Conservation (phyloP, 495 filamentous ascomycete species). For the Beverwykella pulmonaria region DNA sequence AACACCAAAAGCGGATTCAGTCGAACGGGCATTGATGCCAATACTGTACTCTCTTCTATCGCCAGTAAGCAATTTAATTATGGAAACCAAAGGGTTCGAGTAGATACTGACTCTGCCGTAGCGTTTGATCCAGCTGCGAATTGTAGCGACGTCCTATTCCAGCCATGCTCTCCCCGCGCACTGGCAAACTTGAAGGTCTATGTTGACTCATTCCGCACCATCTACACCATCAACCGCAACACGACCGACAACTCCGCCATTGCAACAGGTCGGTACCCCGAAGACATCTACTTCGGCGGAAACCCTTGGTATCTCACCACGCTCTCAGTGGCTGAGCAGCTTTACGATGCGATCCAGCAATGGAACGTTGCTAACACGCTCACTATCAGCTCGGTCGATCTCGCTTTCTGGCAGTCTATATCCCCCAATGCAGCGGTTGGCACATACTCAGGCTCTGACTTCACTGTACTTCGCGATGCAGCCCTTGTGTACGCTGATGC, state of each 20-base stretch:
- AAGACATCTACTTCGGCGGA: constrained; percentile 66
- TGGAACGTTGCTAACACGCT: constrained; percentile 58
- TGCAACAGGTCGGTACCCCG: constrained; percentile 68
- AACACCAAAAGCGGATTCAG: constrained; percentile 42
- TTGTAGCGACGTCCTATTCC: constrained; percentile 61
- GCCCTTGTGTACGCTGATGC: constrained; percentile 64
- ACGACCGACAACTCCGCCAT: constrained; percentile 51
- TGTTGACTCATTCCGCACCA: constrained; percentile 64
- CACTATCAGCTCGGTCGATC: constrained; percentile 54
- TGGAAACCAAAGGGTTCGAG: no score
- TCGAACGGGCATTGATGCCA: constrained; percentile 63
- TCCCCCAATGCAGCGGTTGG: constrained; percentile 52
- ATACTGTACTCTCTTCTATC: constrained; percentile 64
- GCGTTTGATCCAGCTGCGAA: constrained; percentile 61
- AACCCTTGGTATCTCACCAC: constrained; percentile 63
- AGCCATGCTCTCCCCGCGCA: constrained; percentile 66
- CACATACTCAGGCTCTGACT: constrained; percentile 58
- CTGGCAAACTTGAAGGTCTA: constrained; percentile 67
- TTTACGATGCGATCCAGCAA: constrained; percentile 66
- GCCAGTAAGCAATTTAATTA: constrained; percentile 53
- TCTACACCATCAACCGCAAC: constrained; percentile 50
- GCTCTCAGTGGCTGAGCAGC: constrained; percentile 64
- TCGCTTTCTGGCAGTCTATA: constrained; percentile 62
- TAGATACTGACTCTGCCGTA: background rate
- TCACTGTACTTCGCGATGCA: constrained; percentile 55